Evolutionary conservation across 768 basidiomycete species (phyloP), one percentile per base, ranked within the genome.

Genomic region (Chalciporus piperatus): DNA sequence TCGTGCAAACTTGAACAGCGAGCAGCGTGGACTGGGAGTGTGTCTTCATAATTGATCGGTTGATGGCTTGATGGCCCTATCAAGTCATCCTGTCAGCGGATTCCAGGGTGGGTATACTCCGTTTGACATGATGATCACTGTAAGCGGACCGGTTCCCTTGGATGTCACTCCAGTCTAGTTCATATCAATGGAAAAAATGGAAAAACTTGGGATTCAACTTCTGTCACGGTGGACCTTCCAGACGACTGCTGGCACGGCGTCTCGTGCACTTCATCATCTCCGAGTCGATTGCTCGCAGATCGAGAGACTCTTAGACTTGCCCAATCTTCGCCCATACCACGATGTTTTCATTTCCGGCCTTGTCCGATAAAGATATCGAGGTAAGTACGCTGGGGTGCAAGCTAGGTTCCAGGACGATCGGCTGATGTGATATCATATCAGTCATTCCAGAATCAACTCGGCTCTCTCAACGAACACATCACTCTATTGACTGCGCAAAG

Each of bases 401-500:
- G 4, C n/a, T 17, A 16, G n/a, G 16, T 25, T 13, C 14, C 25
- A 25, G 14, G 6, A 13, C 14, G 30, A 33, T 25, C 10, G 9
- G 19, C 16, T 37, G 35, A 10, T 14, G 1, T 48, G 14, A n/a
- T 35, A 16, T 9, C 37, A n/a, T 35, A 16, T 9, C 37, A 54
- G 54, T 16, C 44, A 4, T 45, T 28, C 30, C 32, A 37, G 38
- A 42, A 17, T 6, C 42, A 32, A 37, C 14, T n/a, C 3, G 46
- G 35, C 17, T 10, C 11, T 27, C 16, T 39, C n/a, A 20, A 53
- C 3, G 52, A 64, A 12, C 57, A 65, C 44, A 39, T 54, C 25
- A 44, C 20, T 35, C 42, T 57, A 25, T 25, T 63, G 49, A 46
- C 44, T 4, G 59, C 54, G 14, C 60, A 65, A n/a, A 43, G 59